phyloP scores from a whole-genome alignment of 1,284 basidiomycete species.

The Pyrrhoderma noxium region DNA sequence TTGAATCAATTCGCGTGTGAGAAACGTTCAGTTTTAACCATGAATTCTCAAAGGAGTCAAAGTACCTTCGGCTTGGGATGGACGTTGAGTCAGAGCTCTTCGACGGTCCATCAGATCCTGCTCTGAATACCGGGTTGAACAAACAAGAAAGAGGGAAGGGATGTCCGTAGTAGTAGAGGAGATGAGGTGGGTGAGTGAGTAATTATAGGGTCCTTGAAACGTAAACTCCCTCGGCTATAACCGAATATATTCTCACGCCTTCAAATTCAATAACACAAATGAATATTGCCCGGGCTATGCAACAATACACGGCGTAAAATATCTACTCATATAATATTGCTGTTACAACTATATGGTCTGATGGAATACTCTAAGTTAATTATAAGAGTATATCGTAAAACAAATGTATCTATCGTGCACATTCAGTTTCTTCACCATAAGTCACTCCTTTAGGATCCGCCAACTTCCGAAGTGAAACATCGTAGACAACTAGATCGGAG shows the following conservation, averaged over 20 bases:
- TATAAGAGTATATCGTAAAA: too few species aligned
- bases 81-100: constrained; percentile 43
- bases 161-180: background rate
- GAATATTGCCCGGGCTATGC: too few species aligned
- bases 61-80: constrained; percentile 48
- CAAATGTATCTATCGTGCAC: background rate
- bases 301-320: too few species aligned
- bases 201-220: background rate
- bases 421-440: too few species aligned
- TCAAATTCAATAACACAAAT: too few species aligned
- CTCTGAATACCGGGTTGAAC: background rate
- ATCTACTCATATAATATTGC: too few species aligned
- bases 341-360: too few species aligned
- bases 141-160: background rate
- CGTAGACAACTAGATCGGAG: constrained; percentile 62
- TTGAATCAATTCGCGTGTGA: constrained; percentile 9
- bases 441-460: constrained; percentile 22
- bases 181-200: background rate
- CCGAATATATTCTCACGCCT: too few species aligned
- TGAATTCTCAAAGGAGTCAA: constrained; percentile 13
- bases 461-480: constrained; percentile 71
- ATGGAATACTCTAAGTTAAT: too few species aligned
- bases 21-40: constrained; percentile 1
- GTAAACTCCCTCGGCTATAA: background rate
- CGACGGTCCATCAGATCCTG: constrained; percentile 44